Conservation (phyloP, 192 early-diverging fungal genomes). For the Backusella tuberculispora region DNA sequence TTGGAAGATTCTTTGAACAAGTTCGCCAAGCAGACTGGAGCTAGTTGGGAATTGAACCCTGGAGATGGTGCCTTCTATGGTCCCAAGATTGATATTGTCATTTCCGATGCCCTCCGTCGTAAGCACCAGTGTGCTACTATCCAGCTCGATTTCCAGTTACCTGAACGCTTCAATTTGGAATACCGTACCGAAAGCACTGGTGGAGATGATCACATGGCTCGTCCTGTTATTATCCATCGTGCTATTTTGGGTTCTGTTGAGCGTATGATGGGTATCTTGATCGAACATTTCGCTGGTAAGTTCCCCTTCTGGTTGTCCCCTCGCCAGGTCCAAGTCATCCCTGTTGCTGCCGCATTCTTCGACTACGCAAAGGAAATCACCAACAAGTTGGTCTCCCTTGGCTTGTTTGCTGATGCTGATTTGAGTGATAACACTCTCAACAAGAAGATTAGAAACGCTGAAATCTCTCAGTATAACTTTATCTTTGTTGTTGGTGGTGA, state of each 20-base stretch:
- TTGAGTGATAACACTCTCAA: constrained; percentile 84
- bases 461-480: constrained; percentile 95
- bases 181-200: constrained; percentile 73
- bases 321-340: constrained; percentile 90
- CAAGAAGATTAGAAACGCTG: constrained; percentile 98
- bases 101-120: constrained; percentile 91
- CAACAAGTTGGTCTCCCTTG: constrained; percentile 68
- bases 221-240: constrained; percentile 98
- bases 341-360: constrained; percentile 77
- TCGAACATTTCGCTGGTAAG: constrained; percentile 95
- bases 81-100: constrained; percentile 99
- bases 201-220: constrained; percentile 55
- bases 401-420: constrained; percentile 88
- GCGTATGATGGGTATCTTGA: constrained; percentile 94
- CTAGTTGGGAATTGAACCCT: constrained; percentile 86
- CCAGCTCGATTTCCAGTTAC: constrained; percentile 98
- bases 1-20: constrained; percentile 78
- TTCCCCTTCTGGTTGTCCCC: constrained; percentile 99
- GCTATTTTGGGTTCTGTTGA: constrained; percentile 97
- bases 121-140: constrained; percentile 96
- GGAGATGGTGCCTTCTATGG: constrained; percentile 99
- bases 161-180: constrained; percentile 90
- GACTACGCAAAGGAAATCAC: constrained; percentile 83
- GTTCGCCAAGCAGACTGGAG: constrained; percentile 56
- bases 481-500: constrained; percentile 91